These are phyloP conservation scores for Solanum gandarillasii DNA, from an alignment of 257 asterid genomes.

Conservation along the genomic window DNA sequence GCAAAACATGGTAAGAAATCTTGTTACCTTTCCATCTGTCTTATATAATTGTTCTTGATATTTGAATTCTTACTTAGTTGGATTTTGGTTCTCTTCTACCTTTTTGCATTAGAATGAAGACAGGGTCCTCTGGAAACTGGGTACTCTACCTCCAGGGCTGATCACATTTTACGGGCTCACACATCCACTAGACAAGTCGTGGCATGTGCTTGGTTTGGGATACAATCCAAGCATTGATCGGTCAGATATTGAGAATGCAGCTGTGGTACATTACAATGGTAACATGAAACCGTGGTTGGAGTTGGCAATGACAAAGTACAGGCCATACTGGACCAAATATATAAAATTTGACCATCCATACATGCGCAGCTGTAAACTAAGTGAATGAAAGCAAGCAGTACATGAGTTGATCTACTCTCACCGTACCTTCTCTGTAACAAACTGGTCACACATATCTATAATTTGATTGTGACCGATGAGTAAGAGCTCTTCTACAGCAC, in stretches of 20 bases:
- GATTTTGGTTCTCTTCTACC: not conserved
- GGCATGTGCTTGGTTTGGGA: slow-evolving; percentile 98
- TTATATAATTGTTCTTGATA: not conserved
- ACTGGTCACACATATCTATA: slow-evolving; percentile 1
- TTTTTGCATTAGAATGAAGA: slow-evolving; percentile 65
- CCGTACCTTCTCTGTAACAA: slow-evolving; percentile 1
- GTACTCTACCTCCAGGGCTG: slow-evolving; percentile 93
- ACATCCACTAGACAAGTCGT: slow-evolving; percentile 85
- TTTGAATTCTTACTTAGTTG: not conserved
- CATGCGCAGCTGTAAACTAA: slow-evolving; percentile 58
- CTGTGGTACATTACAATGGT: slow-evolving; percentile 91
- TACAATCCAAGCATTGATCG: slow-evolving; percentile 83
- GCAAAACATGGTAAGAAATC: slow-evolving; percentile 77
- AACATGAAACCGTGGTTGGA: slow-evolving; percentile 99
- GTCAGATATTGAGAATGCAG: slow-evolving; percentile 80
- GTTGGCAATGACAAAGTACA: slow-evolving; percentile 89
- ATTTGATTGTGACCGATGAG: not conserved
- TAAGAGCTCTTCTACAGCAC: not conserved
- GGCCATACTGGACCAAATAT: slow-evolving; percentile 79
- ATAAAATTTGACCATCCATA: slow-evolving; percentile 77
- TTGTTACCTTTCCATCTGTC: not conserved
- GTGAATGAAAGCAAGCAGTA: slow-evolving; percentile 29
- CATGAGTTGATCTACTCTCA: slow-evolving; percentile 2
- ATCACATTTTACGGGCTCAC: slow-evolving; percentile 92
- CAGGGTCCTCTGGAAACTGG: slow-evolving; percentile 94